Percentiles rank a stretch among this genome's conserved stretches.
Conservation (phyloP, 148 eudicot genomes). For the Silene latifolia region DNA sequence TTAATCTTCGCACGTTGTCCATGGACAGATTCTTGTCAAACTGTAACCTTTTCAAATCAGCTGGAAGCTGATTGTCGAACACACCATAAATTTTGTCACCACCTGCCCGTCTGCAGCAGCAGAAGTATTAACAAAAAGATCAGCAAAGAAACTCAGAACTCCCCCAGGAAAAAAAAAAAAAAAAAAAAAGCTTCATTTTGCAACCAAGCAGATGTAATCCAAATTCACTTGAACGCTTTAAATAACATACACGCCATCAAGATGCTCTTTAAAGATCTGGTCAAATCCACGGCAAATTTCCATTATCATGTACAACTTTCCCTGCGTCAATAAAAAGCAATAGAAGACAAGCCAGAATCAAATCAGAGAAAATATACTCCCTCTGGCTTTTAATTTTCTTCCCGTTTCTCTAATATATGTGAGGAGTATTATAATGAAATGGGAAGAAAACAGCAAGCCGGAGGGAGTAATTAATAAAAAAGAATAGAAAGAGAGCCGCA, state of each 20-base stretch:
- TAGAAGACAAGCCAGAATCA: background rate
- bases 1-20: constrained; percentile 83
- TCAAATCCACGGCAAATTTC: constrained; percentile 88
- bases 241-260: constrained; percentile 86
- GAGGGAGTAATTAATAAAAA: too few species aligned
- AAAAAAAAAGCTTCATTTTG: too few species aligned
- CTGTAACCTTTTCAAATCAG: constrained; percentile 90
- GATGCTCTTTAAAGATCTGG: constrained; percentile 87
- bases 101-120: constrained; percentile 75
- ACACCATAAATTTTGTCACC: constrained; percentile 86
- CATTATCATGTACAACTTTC: constrained; percentile 85
- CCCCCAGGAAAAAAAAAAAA: too few species aligned
- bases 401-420: too few species aligned
- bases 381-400: too few species aligned
- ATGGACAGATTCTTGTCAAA: constrained; percentile 93
- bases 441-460: too few species aligned
- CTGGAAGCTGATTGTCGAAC: constrained; percentile 92
- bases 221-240: too few species aligned
- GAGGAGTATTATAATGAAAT: too few species aligned
- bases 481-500: constrained; percentile 1
- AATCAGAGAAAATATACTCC: background rate
- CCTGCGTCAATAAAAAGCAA: constrained; percentile 42
- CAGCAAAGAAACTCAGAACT: background rate
- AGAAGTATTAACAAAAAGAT: constrained; percentile 6
- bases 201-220: too few species aligned